phyloP scores from a whole-genome alignment of 257 asterid species.

The Scutellaria minor region DNA sequence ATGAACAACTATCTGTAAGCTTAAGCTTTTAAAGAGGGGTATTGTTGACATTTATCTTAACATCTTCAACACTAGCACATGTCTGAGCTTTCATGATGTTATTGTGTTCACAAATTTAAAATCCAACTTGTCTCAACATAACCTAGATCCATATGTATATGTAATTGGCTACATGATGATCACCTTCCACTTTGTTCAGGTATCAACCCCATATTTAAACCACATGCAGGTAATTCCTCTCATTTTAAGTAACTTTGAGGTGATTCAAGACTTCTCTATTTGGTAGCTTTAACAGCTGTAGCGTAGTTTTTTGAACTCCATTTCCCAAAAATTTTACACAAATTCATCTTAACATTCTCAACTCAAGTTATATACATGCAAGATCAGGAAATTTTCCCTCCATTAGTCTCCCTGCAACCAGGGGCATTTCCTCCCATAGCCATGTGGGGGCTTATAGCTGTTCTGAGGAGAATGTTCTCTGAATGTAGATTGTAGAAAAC shows the following conservation, averaged over 20 bases:
- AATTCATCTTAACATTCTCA: constrained; percentile 6
- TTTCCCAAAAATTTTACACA: constrained; percentile 7
- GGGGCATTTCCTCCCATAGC: no score
- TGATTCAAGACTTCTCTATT: not conserved
- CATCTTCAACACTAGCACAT: not conserved
- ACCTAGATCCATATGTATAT: not conserved
- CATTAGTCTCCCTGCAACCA: not conserved
- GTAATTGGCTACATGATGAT: not conserved
- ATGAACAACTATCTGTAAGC: no score
- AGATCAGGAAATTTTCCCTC: not conserved
- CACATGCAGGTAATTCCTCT: not conserved
- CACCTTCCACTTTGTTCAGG: constrained; percentile 17
- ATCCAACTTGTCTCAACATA: constrained; percentile 13
- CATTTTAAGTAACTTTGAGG: not conserved
- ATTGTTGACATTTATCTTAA: no score
- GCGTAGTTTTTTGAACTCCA: not conserved
- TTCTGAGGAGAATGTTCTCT: not conserved
- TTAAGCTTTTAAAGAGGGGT: no score
- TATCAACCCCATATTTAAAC: constrained; percentile 18
- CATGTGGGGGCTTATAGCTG: no score
- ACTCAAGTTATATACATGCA: constrained; percentile 10
- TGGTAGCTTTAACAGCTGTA: not conserved
- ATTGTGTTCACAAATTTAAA: not conserved
- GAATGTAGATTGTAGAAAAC: not conserved
- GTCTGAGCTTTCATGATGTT: not conserved